These are phyloP conservation scores for Babesia bigemina DNA, from an alignment of 169 alveolate genomes.

Conservation along the genomic window DNA sequence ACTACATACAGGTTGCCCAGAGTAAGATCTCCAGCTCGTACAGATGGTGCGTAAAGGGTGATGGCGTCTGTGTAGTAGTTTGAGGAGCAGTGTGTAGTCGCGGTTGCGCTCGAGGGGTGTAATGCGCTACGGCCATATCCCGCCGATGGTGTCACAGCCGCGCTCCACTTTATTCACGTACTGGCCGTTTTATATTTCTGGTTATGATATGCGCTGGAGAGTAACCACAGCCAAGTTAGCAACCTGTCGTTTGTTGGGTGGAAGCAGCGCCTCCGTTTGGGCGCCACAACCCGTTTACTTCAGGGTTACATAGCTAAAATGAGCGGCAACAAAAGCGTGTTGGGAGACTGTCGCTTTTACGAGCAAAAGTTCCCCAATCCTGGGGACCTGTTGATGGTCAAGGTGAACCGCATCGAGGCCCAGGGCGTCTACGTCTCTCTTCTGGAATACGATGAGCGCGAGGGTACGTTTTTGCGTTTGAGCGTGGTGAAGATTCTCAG, in stretches of 20 bases:
- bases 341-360: slow-evolving; percentile 91
- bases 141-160: not conserved
- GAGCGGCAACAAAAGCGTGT: slow-evolving; percentile 24
- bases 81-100: not conserved
- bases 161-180: no score
- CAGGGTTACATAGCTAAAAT: not conserved
- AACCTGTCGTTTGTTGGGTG: slow-evolving; percentile 15
- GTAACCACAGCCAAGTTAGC: no score
- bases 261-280: not conserved
- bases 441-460: slow-evolving; percentile 95
- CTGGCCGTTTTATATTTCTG: no score
- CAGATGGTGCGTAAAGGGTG: not conserved
- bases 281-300: slow-evolving; percentile 1
- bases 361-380: slow-evolving; percentile 91
- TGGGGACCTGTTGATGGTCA: slow-evolving; percentile 91
- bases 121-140: not conserved
- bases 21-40: no score
- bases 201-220: no score
- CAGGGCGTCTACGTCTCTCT: slow-evolving; percentile 97
- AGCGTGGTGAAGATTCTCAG: slow-evolving; percentile 6
- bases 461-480: slow-evolving; percentile 78
- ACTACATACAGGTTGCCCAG: no score
- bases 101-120: not conserved
- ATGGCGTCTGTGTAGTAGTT: no score
- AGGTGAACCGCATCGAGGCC: slow-evolving; percentile 91